Evolutionary conservation across 441 rosid genomes (phyloP), one percentile per base, ranked within the genome.

Genomic region (Arabidopsis hybrid): DNA sequence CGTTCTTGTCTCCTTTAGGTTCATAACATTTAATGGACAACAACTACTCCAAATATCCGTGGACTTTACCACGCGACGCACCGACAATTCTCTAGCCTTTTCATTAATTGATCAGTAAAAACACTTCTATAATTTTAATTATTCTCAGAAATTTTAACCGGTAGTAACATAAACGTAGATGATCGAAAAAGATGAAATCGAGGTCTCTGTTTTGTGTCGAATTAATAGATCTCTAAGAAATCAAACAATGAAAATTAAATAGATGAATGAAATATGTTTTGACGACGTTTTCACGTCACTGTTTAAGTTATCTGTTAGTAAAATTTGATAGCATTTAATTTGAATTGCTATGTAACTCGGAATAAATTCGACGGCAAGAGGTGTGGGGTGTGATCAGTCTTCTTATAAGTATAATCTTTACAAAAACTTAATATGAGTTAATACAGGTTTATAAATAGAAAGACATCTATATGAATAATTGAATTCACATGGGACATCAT

Each of bases 21-120:
- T 61, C 10, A 31, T 32, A 12, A 26, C 74, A 68, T 69, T 75
- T 31, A 75, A 69, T 46, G 60, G 43, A 55, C 75, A 61, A 17
- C 64, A 4, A 64, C 56, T 52, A 8, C 43, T 62, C 4, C 32
- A 60, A 32, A 17, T 65, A 38, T 58, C 72, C 12, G 58, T 75
- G 47, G 64, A 62, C 59, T 64, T 75, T 67, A 60, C 66, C 72
- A 8, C 40, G 2, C 21, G 8, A 57, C 52, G 49, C 77, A 57
- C 77, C 71, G 66, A 65, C 66, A 47, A 16, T 73, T 57, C 31
- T 64, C 32, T 57, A 10, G 34, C 6, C 6, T 49, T 60, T 14
- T 18, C 18, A 10, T 39, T 58, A 17, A 1, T 21, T 58, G 13
- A 69, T 46, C 13, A 68, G 14, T 17, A 3, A 38, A 10, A 21